Base-by-base conservation (phyloP, 805 yeast genomes). In the Candida hungchunana region DNA sequence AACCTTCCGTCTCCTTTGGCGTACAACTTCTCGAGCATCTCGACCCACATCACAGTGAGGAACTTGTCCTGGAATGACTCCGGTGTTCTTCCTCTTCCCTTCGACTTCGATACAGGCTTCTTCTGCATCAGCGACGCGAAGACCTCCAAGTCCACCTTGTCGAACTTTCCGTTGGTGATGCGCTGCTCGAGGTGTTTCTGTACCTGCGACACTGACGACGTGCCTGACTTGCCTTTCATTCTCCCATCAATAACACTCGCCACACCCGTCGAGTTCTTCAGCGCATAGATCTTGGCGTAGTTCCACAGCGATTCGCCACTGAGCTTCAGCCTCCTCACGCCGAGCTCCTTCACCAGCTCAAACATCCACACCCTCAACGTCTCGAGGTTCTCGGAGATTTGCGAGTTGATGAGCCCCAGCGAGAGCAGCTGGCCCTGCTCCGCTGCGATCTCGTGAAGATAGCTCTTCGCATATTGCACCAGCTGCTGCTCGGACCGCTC, bases 371-470 rank as follows among this genome's bases (percentile, higher is more conserved):
- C 40, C 49, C 78, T 66, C 29, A 83, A 55, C 1, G 56, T 34
- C 8, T 63, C 63, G 26, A 77, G 69, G 48, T 80, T 79, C 34
- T 61, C 63, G 10, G 65, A 58, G 24, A 83, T 84, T 32, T 80
- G 86, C 4, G 80, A 79, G 49, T 83, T 83, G 34, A 79, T 76
- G 19, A 81, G 73, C 2, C 94, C 94, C 26, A 83, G 57, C 1
- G 88, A 77, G 29, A 82, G 69, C 3, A 82, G 68, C 53, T 71
- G 74, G 7, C 73, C 68, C 19, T 73, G 60, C 44, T 83, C 90
- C 18, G 68, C 73, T 3, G 80, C 66, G 6, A 79, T 73, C 51
- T 83, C 93, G 32, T 56, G 60, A 3, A 83, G 56, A 48, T 73
- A 83, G 7, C 70, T 67, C 52, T 72, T 72, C 34, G 82, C 55